phyloP scores from a whole-genome alignment of 2,329 filamentous ascomycete species.

The Clarireedia sp. region DNA sequence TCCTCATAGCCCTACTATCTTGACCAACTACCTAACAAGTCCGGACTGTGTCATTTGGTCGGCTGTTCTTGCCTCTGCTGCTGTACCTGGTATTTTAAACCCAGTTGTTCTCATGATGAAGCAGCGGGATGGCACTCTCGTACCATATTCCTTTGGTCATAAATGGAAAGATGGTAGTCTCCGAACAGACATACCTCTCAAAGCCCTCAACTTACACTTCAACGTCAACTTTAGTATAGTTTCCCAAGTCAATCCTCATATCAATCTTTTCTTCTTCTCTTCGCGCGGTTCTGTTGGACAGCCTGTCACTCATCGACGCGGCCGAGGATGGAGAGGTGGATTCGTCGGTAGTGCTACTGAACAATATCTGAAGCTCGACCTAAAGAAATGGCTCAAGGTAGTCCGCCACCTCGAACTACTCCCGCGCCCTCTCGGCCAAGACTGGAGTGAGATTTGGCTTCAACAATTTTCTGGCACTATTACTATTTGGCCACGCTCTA shows the following conservation, averaged over 20 bases:
- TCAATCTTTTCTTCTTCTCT: constrained; percentile 98
- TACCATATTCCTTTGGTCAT: constrained; percentile 92
- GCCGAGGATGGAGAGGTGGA: constrained; percentile 90
- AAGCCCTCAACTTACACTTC: constrained; percentile 90
- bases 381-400: constrained; percentile 97
- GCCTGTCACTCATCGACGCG: constrained; percentile 87
- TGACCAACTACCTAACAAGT: constrained; percentile 90
- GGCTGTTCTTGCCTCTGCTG: constrained; percentile 86
- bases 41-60: constrained; percentile 99
- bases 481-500: constrained; percentile 87
- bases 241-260: constrained; percentile 85
- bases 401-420: constrained; percentile 86
- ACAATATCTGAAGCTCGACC: constrained; percentile 90
- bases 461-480: constrained; percentile 92
- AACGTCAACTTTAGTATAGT: constrained; percentile 97
- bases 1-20: constrained; percentile 79
- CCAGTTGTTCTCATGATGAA: constrained; percentile 93
- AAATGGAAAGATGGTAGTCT: constrained; percentile 98
- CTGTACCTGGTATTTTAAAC: constrained; percentile 92
- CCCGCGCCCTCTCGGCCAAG: constrained; percentile 82
- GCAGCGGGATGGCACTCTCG: constrained; percentile 64
- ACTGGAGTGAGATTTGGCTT: constrained; percentile 95
- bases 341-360: constrained; percentile 89
- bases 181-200: constrained; percentile 90
- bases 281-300: constrained; percentile 85